A percentile compares a stretch with the other conserved stretches of the same genome.
phyloP scores from a whole-genome alignment of 371 early-diverging fungal species.

The Syncephalastrum sp. region DNA sequence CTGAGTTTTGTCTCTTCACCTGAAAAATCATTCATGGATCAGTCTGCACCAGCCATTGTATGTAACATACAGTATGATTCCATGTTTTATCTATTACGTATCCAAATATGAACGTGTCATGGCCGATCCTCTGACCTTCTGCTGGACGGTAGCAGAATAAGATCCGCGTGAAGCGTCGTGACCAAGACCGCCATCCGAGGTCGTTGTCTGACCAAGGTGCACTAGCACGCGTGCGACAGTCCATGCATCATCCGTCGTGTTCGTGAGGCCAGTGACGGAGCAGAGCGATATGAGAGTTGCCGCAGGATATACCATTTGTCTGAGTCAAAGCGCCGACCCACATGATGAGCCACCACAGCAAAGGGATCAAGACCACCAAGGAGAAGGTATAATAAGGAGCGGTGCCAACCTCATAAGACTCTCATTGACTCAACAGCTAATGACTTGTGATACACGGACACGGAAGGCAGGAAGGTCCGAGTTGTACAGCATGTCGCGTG shows the following conservation, averaged over 20 bases:
- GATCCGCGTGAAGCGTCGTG: conserved; percentile 10
- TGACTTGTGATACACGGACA: neutral
- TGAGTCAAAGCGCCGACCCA: conserved; percentile 5
- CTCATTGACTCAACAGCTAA: neutral
- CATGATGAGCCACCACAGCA: conserved; percentile 2
- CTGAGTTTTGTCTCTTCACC: no score
- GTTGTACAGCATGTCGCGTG: neutral
- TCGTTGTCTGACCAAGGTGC: neutral
- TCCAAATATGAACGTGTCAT: no score
- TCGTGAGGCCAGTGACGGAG: conserved; percentile 5
- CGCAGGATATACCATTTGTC: conserved; percentile 10
- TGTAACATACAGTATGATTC: no score
- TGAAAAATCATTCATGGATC: no score
- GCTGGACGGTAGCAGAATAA: neutral
- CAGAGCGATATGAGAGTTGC: conserved; percentile 4
- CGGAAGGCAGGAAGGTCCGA: neutral
- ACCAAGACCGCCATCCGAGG: no score
- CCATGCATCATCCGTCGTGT: neutral
- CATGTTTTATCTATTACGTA: no score
- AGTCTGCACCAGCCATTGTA: no score
- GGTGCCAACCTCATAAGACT: neutral
- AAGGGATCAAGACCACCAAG: conserved; percentile 1
- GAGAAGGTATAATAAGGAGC: neutral
- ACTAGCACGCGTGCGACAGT: neutral
- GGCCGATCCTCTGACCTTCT: no score